phyloP scores from a whole-genome alignment of 805 yeast genomes.

The Suhomyces emberorum region DNA sequence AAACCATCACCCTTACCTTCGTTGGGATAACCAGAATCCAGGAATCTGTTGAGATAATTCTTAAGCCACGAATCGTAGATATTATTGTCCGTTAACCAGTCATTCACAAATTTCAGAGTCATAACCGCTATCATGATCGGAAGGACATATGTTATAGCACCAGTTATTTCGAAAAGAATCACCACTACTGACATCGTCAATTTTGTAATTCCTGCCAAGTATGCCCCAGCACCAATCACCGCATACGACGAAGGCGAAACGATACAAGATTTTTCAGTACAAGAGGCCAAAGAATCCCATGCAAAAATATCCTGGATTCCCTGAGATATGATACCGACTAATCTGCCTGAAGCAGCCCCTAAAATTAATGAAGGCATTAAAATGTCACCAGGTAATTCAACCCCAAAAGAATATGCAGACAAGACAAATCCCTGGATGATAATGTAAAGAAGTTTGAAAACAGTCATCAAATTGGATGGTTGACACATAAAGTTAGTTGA shows the following conservation, averaged over 20 bases:
- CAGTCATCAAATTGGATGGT: conserved; percentile 21
- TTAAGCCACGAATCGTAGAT: conserved; percentile 55
- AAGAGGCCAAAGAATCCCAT: conserved; percentile 33
- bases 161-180: conserved; percentile 91
- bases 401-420: conserved; percentile 68
- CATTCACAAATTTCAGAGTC: conserved; percentile 69
- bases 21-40: conserved; percentile 14
- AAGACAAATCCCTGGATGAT: conserved; percentile 52
- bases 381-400: conserved; percentile 65
- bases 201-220: conserved; percentile 76
- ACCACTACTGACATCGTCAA: conserved; percentile 80
- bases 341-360: conserved; percentile 59
- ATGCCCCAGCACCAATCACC: conserved; percentile 83
- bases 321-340: conserved; percentile 52
- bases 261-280: conserved; percentile 48
- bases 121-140: conserved; percentile 86
- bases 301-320: conserved; percentile 40
- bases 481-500: conserved; percentile 36
- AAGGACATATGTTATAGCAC: conserved; percentile 77
- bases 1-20: conserved; percentile 40
- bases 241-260: conserved; percentile 87
- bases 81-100: conserved; percentile 54
- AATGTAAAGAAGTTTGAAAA: conserved; percentile 34
- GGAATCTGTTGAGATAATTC: conserved; percentile 24
- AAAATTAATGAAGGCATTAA: conserved; percentile 60